Conservation (phyloP, 2,329 filamentous ascomycete species). For the Sporothrix schenckii region DNA sequence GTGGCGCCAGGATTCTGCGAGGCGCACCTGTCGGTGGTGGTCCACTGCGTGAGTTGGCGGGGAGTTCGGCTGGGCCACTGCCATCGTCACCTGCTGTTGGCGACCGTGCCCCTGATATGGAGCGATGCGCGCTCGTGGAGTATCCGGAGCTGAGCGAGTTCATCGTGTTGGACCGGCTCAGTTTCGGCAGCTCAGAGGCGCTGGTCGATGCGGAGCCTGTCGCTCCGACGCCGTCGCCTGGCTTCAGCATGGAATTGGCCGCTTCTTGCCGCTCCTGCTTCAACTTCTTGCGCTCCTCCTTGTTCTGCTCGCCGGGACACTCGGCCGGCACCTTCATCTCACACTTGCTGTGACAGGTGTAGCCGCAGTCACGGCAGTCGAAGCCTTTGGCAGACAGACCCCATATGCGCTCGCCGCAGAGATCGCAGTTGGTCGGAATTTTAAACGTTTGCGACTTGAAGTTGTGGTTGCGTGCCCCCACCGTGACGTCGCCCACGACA, state of each 20-base stretch:
- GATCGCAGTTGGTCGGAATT: slow-evolving; percentile 96
- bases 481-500: slow-evolving; percentile 86
- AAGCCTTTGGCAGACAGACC: slow-evolving; percentile 95
- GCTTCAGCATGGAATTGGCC: slow-evolving; percentile 63
- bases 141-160: slow-evolving; percentile 89
- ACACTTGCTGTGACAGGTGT: slow-evolving; percentile 97
- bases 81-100: slow-evolving; percentile 47
- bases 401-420: slow-evolving; percentile 97
- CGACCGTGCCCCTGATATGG: slow-evolving; percentile 65
- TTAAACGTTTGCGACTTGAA: slow-evolving; percentile 99
- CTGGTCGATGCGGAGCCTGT: slow-evolving; percentile 43
- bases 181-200: slow-evolving; percentile 64
- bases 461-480: slow-evolving; percentile 92
- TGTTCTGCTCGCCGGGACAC: slow-evolving; percentile 89
- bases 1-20: slow-evolving; percentile 82
- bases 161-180: slow-evolving; percentile 84
- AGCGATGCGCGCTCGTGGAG: slow-evolving; percentile 75
- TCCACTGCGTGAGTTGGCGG: slow-evolving; percentile 44
- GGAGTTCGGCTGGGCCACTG: slow-evolving; percentile 45
- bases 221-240: slow-evolving; percentile 44
- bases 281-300: slow-evolving; percentile 93
- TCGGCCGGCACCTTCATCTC: slow-evolving; percentile 98
- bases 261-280: slow-evolving; percentile 83
- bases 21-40: slow-evolving; percentile 51
- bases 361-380: slow-evolving; percentile 93